phyloP scores from a whole-genome alignment of 331 rosid genomes.

The Telfairia occidentalis region DNA sequence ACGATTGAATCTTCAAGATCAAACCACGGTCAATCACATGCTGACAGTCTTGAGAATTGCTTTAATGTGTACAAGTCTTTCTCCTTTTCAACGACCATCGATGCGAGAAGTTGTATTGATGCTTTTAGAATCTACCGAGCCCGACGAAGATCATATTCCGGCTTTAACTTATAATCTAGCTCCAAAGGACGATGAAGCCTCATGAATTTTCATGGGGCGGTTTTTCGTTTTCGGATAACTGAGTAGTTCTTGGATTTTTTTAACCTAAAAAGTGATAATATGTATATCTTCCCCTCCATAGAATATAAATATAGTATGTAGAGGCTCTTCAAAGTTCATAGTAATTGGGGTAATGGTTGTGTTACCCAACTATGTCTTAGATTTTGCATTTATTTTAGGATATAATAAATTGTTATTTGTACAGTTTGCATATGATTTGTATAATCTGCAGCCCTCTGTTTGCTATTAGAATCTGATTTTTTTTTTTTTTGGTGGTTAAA shows the following conservation, averaged over 20 bases:
- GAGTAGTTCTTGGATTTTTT: slow-evolving; percentile 5
- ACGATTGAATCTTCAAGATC: slow-evolving; percentile 57
- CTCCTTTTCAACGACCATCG: slow-evolving; percentile 62
- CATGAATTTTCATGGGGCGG: background rate
- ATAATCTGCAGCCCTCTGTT: background rate
- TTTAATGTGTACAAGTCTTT: slow-evolving; percentile 55
- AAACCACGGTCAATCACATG: slow-evolving; percentile 50
- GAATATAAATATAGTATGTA: background rate
- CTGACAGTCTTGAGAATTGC: slow-evolving; percentile 73
- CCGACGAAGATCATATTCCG: slow-evolving; percentile 33
- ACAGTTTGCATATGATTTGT: background rate
- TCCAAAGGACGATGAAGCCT: slow-evolving; percentile 21
- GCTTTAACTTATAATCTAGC: slow-evolving; percentile 41
- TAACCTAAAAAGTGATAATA: background rate
- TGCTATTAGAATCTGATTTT: background rate
- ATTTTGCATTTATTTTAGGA: slow-evolving; percentile 8
- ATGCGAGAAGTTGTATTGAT: slow-evolving; percentile 68
- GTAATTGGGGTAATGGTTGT: background rate
- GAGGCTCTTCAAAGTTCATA: background rate
- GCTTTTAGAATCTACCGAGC: slow-evolving; percentile 69
- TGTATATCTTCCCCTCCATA: background rate
- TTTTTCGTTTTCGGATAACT: background rate
- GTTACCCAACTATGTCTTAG: slow-evolving; percentile 4
- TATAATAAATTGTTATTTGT: slow-evolving; percentile 2
- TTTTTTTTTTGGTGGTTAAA: background rate